These are phyloP conservation scores for Penicillium malachiteum DNA, from an alignment of 495 filamentous ascomycete species.

Conservation along the genomic window DNA sequence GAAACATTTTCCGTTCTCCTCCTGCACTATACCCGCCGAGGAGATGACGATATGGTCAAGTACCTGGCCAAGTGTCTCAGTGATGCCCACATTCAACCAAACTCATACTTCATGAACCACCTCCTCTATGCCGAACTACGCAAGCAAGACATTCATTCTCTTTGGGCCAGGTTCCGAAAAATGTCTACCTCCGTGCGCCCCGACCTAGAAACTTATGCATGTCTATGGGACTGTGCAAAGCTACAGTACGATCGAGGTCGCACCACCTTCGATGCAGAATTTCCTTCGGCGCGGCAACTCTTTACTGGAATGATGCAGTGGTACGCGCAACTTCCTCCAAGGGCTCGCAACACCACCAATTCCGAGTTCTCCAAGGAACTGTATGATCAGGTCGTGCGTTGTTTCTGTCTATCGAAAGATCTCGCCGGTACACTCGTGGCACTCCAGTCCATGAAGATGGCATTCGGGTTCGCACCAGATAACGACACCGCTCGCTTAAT, in stretches of 20 bases:
- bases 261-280: conserved; percentile 32
- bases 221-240: conserved; percentile 61
- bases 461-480: conserved; percentile 55
- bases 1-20: conserved; percentile 78
- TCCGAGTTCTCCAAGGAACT: conserved; percentile 50
- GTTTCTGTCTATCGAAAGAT: conserved; percentile 54
- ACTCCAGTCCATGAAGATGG: conserved; percentile 51
- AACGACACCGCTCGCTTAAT: conserved; percentile 50
- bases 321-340: conserved; percentile 36
- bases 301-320: conserved; percentile 63
- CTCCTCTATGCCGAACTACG: conserved; percentile 60
- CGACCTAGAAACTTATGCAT: conserved; percentile 68
- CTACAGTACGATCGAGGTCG: conserved; percentile 50
- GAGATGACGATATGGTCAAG: conserved; percentile 53
- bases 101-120: conserved; percentile 74
- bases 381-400: conserved; percentile 56
- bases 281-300: conserved; percentile 51
- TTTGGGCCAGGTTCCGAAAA: conserved; percentile 55
- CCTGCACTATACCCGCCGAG: conserved; percentile 64
- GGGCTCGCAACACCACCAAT: conserved; percentile 19
- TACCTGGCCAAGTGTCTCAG: conserved; percentile 57
- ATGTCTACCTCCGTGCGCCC: conserved; percentile 51
- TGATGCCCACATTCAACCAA: conserved; percentile 59
- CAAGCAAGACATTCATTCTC: conserved; percentile 48
- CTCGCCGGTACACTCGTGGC: conserved; percentile 62